Percentiles rank a stretch among this genome's conserved stretches.
phyloP scores from a whole-genome alignment of 2,329 filamentous ascomycete genomes.

The Beauveria medogensis region DNA sequence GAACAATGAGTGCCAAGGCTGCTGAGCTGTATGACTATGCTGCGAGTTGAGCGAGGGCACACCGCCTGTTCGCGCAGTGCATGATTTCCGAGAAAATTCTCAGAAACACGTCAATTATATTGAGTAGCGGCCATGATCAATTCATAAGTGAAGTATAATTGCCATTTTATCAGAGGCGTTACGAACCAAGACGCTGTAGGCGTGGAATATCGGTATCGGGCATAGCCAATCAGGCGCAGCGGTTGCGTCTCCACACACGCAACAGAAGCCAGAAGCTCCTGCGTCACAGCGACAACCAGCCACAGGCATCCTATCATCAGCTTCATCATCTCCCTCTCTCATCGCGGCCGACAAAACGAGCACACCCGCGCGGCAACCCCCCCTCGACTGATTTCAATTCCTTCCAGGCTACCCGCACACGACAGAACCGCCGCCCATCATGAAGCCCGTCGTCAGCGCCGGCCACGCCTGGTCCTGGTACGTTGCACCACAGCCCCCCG shows the following conservation, averaged over 20 bases:
- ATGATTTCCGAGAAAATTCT: no score
- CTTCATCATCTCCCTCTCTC: background rate
- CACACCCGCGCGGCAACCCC: background rate
- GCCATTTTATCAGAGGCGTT: no score
- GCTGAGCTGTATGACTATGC: no score
- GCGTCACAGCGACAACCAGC: background rate
- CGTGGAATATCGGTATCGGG: background rate
- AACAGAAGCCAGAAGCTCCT: constrained; percentile 1
- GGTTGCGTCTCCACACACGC: background rate
- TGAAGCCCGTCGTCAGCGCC: constrained; percentile 92
- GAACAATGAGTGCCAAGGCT: no score
- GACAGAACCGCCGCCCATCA: constrained; percentile 35
- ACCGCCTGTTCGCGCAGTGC: no score
- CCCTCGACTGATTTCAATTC: background rate
- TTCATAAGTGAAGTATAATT: no score
- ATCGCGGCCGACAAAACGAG: background rate
- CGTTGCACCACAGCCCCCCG: constrained; percentile 22
- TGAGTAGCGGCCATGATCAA: no score
- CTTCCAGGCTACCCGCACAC: no score
- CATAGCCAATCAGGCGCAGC: background rate
- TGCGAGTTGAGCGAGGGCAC: no score
- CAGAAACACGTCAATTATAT: no score
- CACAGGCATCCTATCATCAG: background rate
- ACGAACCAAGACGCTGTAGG: no score
- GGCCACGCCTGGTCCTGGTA: constrained; percentile 96